Conservation (phyloP, 2,329 filamentous ascomycete genomes). For the Myotisia sp. region DNA sequence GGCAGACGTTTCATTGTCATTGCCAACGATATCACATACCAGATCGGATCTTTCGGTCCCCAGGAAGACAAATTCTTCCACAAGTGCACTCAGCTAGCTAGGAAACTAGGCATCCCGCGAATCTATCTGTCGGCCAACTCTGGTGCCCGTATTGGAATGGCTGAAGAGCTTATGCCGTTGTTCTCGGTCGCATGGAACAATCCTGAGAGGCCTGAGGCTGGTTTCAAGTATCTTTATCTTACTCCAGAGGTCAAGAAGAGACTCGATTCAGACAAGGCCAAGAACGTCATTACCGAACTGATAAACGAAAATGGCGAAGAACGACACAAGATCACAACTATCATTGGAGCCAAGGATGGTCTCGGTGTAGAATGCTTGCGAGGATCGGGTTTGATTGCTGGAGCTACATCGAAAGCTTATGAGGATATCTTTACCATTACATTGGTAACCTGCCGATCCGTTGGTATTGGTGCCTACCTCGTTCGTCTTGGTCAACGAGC, state of each 20-base stretch:
- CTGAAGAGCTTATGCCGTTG: conserved; percentile 90
- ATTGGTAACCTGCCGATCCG: conserved; percentile 91
- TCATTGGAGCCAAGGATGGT: conserved; percentile 86
- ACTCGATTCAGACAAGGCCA: conserved; percentile 62
- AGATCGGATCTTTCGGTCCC: conserved; percentile 94
- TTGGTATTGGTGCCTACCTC: conserved; percentile 98
- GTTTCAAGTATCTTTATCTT: conserved; percentile 95
- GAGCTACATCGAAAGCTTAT: conserved; percentile 91
- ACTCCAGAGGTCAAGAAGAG: conserved; percentile 72
- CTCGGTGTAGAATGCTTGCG: conserved; percentile 95
- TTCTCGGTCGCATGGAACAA: conserved; percentile 98
- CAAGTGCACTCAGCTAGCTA: conserved; percentile 94
- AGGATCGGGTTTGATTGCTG: conserved; percentile 94
- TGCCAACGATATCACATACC: conserved; percentile 98
- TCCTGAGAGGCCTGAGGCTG: conserved; percentile 59
- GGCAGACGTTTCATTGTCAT: conserved; percentile 90
- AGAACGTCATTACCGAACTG: conserved; percentile 76
- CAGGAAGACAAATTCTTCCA: conserved; percentile 97
- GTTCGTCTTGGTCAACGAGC: conserved; percentile 96
- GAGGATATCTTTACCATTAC: conserved; percentile 99
- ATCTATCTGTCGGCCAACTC: conserved; percentile 99
- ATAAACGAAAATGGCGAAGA: conserved; percentile 76
- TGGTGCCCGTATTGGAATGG: conserved; percentile 90
- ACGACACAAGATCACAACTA: conserved; percentile 83
- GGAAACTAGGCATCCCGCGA: conserved; percentile 85